phyloP scores from a whole-genome alignment of 257 asterid species.

The Plectranthus barbatus region DNA sequence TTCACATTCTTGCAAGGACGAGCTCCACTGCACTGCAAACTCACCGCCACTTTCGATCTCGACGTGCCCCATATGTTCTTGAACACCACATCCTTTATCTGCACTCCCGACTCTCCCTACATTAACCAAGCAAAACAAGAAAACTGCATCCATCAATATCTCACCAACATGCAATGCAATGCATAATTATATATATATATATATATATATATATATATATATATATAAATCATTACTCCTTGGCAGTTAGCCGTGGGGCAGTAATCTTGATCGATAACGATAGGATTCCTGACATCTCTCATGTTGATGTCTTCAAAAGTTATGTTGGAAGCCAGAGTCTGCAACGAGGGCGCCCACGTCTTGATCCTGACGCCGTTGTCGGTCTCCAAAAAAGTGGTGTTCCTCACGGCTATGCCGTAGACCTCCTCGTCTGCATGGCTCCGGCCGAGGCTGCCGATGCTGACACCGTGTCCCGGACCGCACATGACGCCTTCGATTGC shows the following conservation, averaged over 20 bases:
- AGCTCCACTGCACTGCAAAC: constrained; percentile 33
- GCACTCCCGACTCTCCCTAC: constrained; percentile 39
- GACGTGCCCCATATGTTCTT: constrained; percentile 55
- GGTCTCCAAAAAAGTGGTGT: constrained; percentile 36
- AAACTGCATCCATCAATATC: too few species aligned
- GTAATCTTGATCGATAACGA: constrained; percentile 59
- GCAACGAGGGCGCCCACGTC: constrained; percentile 47
- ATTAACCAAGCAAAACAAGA: background rate
- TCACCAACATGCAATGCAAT: too few species aligned
- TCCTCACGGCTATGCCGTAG: constrained; percentile 23
- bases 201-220: too few species aligned
- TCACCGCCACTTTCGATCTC: constrained; percentile 34
- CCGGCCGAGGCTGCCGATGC: constrained; percentile 60
- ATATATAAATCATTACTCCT: too few species aligned
- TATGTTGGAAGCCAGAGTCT: constrained; percentile 32
- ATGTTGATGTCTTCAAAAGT: constrained; percentile 37
- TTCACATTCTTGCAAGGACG: constrained; percentile 47
- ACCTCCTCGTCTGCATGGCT: constrained; percentile 25
- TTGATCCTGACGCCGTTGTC: constrained; percentile 69
- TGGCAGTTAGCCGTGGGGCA: constrained; percentile 37
- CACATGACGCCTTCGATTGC: constrained; percentile 32
- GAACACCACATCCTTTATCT: constrained; percentile 46
- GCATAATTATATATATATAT: too few species aligned
- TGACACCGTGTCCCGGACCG: constrained; percentile 81
- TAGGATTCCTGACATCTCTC: constrained; percentile 44